Conservation (phyloP, 2,329 filamentous ascomycete species). For the Tympanopsis confertula region DNA sequence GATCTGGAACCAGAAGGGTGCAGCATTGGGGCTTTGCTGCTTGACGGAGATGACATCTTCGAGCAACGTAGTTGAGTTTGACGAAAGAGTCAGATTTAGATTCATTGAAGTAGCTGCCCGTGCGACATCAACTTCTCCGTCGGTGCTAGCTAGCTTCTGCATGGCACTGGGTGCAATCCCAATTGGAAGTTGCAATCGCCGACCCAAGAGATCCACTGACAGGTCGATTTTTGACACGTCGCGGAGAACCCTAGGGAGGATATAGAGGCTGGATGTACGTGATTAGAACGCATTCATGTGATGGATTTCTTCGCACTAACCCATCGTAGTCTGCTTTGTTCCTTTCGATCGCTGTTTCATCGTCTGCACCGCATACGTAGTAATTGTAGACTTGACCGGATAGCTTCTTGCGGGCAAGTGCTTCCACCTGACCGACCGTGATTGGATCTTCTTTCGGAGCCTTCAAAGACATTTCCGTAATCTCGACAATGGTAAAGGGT, state of each 20-base stretch:
- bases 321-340: too few relatives aligned
- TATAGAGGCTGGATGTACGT: slow-evolving; percentile 7
- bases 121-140: slow-evolving; percentile 15
- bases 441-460: slow-evolving; percentile 3
- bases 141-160: slow-evolving; percentile 13
- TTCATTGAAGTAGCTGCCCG: slow-evolving; percentile 10
- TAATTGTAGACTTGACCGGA: slow-evolving; percentile 8
- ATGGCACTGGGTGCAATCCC: slow-evolving; percentile 16
- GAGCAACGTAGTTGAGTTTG: slow-evolving; percentile 12
- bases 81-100: slow-evolving; percentile 13
- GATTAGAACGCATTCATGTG: too few relatives aligned
- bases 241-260: slow-evolving; percentile 4
- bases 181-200: slow-evolving; percentile 11
- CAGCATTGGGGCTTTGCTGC: slow-evolving; percentile 5
- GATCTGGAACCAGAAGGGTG: slow-evolving; percentile 11
- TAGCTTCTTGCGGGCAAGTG: slow-evolving; percentile 6
- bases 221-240: slow-evolving; percentile 10
- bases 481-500: too few relatives aligned
- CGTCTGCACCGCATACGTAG: slow-evolving; percentile 11
- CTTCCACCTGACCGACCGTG: slow-evolving; percentile 7
- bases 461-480: slow-evolving; percentile 6
- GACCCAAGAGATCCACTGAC: slow-evolving; percentile 5
- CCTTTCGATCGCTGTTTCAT: slow-evolving; percentile 7
- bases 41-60: slow-evolving; percentile 13
- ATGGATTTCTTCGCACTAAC: not conserved